Conservation (phyloP, 2,329 filamentous ascomycete species). For the Aspergillus unguis region DNA sequence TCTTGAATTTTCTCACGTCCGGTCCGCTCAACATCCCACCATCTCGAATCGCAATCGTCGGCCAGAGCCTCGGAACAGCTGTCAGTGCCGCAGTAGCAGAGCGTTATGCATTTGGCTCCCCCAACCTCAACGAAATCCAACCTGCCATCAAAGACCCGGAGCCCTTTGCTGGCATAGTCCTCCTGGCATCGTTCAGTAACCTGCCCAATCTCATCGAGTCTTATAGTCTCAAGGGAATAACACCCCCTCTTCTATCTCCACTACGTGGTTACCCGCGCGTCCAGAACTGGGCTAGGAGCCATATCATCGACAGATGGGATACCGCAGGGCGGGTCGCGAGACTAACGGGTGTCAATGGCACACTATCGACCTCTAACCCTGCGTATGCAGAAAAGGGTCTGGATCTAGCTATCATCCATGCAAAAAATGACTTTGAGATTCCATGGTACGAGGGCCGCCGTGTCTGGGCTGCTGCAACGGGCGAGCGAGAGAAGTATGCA, state of each 20-base stretch:
- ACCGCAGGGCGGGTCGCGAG: constrained; percentile 62
- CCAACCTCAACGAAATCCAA: constrained; percentile 32
- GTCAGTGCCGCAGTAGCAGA: constrained; percentile 73
- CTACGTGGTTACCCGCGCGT: constrained; percentile 65
- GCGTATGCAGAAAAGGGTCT: constrained; percentile 52
- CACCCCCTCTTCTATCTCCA: constrained; percentile 73
- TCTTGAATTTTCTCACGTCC: constrained; percentile 62
- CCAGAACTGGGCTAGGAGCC: constrained; percentile 57
- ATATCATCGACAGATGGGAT: constrained; percentile 78
- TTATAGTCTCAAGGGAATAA: constrained; percentile 73
- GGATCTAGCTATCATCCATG: constrained; percentile 72
- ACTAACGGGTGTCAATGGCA: constrained; percentile 32
- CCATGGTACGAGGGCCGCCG: constrained; percentile 55
- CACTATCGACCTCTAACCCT: constrained; percentile 49
- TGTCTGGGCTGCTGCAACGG: constrained; percentile 40
- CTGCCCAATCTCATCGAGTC: constrained; percentile 69
- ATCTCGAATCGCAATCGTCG: constrained; percentile 72
- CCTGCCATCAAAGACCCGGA: constrained; percentile 45
- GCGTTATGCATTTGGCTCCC: constrained; percentile 55
- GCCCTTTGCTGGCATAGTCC: constrained; percentile 74
- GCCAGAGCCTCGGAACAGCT: constrained; percentile 85
- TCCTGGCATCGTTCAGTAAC: constrained; percentile 76
- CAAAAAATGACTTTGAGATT: constrained; percentile 78
- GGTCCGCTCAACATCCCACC: constrained; percentile 64
- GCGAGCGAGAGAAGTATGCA: constrained; percentile 22